phyloP scores from a whole-genome alignment of 2,329 filamentous ascomycete species.

The Cytospora leucostoma region DNA sequence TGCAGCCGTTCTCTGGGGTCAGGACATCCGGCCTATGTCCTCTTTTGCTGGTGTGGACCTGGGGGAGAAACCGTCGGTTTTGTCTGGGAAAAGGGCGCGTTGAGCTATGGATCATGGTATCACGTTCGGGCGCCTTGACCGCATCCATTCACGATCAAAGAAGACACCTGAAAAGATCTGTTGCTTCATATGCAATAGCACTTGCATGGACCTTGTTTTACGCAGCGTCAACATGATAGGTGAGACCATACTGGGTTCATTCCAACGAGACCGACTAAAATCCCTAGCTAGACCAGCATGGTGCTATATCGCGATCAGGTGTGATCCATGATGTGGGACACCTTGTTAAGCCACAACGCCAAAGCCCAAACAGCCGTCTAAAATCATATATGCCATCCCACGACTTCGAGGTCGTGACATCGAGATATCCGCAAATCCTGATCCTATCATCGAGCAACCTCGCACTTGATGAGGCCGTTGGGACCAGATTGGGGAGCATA shows the following conservation, averaged over 20 bases:
- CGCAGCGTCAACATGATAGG: neutral
- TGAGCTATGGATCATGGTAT: neutral
- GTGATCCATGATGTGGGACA: neutral
- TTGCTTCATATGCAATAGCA: neutral
- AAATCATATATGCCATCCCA: neutral
- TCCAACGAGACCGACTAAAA: neutral
- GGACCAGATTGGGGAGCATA: conserved; percentile 91
- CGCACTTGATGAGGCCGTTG: conserved; percentile 94
- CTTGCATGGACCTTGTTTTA: too few relatives aligned
- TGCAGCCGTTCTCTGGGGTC: neutral
- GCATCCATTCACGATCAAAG: neutral
- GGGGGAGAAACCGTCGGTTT: neutral
- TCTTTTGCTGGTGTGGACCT: neutral
- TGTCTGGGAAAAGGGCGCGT: neutral
- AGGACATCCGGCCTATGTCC: neutral
- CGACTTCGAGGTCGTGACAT: conserved; percentile 5
- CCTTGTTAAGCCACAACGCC: neutral
- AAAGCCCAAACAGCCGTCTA: neutral
- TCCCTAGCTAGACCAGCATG: neutral
- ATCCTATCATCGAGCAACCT: conserved; percentile 63
- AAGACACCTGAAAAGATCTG: neutral
- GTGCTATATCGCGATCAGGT: neutral
- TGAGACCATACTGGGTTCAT: neutral
- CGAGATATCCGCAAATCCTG: too few relatives aligned
- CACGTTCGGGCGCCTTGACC: neutral